Evolutionary conservation across 164 flowering plant genomes (phyloP), one percentile per base, ranked within the genome.

Genomic region (Dillenia turbinata): DNA sequence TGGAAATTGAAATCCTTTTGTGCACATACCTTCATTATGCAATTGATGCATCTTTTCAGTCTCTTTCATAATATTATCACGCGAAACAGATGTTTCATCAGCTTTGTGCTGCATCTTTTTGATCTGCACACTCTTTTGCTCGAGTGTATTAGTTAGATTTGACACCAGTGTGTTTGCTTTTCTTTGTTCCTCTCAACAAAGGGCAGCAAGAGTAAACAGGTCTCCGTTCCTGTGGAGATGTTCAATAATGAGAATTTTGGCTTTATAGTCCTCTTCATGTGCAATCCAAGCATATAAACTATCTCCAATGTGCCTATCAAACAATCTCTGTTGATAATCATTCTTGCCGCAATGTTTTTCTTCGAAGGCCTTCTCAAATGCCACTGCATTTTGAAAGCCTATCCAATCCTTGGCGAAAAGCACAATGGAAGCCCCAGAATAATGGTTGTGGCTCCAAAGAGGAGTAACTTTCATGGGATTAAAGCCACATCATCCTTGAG

Each of bases 401-500:
- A 26, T 58, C 86, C 81, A 81, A 24, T 77, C 86, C 11, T 63
- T 73, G 12, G 52, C 60, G 15, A 86, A 86, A 1, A 78, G 73
- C n/a, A 86, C 85, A 26, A 79, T 59, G 1, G 89, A 76, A 61
- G 58, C 78, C 2, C 92, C 89, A 1, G 89, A 76, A 60, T 69
- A 76, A 56, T 87, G 86, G 7, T 16, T 13, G 44, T 10, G 47
- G 56, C 19, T 73, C 89, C 92, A 84, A 40, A 86, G 50, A 22
- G 89, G 85, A 60, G 67, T 65, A 26, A 86, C 87, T 56, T 66
- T 86, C 16, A 64, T 2, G 10, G 87, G 84, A 48, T 78, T 74
- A 62, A 75, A 83, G 19, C 33, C 49, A 80, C 72, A n/a, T 81
- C 81, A 10, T 81, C 81, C 59, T 56, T 72, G 3, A 81, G 52